These are phyloP conservation scores for Mortierella sp. DNA, from an alignment of 371 early-diverging fungal species.

Conservation along the genomic window DNA sequence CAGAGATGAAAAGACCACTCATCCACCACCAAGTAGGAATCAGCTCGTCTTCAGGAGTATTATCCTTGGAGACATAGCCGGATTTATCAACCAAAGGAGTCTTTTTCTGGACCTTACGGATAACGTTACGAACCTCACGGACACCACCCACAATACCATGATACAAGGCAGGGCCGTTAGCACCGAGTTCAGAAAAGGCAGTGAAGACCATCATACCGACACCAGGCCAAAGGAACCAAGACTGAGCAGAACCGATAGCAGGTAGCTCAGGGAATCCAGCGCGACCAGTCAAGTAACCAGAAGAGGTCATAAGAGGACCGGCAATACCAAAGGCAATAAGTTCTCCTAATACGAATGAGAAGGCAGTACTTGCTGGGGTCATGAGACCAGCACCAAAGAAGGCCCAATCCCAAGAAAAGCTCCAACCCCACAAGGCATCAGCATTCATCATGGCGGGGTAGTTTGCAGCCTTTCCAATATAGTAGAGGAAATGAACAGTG, in stretches of 20 bases:
- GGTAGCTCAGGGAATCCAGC: slow-evolving; percentile 51
- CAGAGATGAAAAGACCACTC: slow-evolving; percentile 65
- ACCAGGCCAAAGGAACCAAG: slow-evolving; percentile 79
- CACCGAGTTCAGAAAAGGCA: slow-evolving; percentile 73
- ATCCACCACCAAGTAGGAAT: slow-evolving; percentile 75
- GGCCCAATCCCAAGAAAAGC: slow-evolving; percentile 66
- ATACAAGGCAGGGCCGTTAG: slow-evolving; percentile 60
- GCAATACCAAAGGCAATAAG: slow-evolving; percentile 66
- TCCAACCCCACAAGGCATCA: slow-evolving; percentile 72
- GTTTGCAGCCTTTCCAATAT: slow-evolving; percentile 65
- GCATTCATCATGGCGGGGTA: slow-evolving; percentile 65
- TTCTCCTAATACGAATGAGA: slow-evolving; percentile 66
- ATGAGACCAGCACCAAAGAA: slow-evolving; percentile 82
- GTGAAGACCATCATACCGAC: slow-evolving; percentile 77
- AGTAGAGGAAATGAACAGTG: slow-evolving; percentile 69
- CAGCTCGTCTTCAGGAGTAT: slow-evolving; percentile 59
- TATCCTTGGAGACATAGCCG: slow-evolving; percentile 52
- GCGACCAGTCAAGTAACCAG: slow-evolving; percentile 58
- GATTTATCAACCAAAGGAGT: slow-evolving; percentile 7
- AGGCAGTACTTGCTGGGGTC: slow-evolving; percentile 69
- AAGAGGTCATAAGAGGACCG: slow-evolving; percentile 58
- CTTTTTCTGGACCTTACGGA: slow-evolving; percentile 53
- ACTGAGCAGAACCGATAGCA: slow-evolving; percentile 59
- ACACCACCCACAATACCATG: slow-evolving; percentile 64
- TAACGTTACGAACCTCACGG: slow-evolving; percentile 15